These are phyloP conservation scores for Rhodomyrtus psidioides DNA, from an alignment of 441 rosid genomes.

Conservation along the genomic window DNA sequence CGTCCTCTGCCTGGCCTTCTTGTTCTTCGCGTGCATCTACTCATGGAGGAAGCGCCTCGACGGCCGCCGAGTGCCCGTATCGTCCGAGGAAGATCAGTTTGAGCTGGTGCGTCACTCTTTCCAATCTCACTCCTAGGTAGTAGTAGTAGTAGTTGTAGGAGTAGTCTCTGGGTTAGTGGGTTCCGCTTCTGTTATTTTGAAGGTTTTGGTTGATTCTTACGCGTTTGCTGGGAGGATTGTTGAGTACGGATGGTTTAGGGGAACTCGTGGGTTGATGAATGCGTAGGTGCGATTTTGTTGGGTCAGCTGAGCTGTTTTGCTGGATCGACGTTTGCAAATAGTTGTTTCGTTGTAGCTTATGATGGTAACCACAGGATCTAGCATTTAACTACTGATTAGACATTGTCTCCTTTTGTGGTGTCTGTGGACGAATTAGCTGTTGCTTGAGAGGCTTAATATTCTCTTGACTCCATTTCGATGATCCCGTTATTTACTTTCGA, in stretches of 20 bases:
- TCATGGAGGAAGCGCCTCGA: conserved; percentile 33
- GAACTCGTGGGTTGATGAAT: background rate
- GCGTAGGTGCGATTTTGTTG: background rate
- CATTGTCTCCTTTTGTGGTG: background rate
- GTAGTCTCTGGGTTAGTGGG: background rate
- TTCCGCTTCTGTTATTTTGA: background rate
- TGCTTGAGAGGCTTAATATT: background rate
- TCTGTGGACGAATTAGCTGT: background rate
- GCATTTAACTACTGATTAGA: background rate
- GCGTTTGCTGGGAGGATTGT: background rate
- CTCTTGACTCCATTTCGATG: background rate
- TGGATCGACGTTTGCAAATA: background rate
- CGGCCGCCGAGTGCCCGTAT: conserved; percentile 2
- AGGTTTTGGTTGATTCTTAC: background rate
- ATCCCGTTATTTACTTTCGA: background rate
- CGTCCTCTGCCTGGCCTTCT: conserved; percentile 33
- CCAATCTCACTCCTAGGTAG: background rate
- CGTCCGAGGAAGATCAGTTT: background rate
- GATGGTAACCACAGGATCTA: background rate
- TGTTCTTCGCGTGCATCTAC: conserved; percentile 35
- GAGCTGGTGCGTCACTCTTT: background rate
- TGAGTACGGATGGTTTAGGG: background rate
- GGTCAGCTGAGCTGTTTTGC: background rate
- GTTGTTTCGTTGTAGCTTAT: background rate
- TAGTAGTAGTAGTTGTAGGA: background rate